These are phyloP conservation scores for Daldinia eschscholtzii DNA, from an alignment of 2,329 filamentous ascomycete genomes.

Conservation along the genomic window DNA sequence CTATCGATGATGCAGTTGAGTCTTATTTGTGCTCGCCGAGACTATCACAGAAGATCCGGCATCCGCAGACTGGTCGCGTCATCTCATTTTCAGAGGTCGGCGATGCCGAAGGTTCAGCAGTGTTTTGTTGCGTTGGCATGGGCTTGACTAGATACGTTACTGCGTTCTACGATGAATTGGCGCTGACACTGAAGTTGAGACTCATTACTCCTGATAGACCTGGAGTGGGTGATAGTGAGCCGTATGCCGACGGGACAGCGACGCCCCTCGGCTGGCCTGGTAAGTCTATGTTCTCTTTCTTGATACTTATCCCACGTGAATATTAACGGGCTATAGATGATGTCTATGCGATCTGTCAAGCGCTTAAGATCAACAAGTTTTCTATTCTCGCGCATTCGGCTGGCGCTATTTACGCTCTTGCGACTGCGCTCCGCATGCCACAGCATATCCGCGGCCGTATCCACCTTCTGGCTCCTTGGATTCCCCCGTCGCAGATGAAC, in stretches of 20 bases:
- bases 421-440: conserved; percentile 93
- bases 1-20: conserved; percentile 88
- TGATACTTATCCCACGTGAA: not conserved
- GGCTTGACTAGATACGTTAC: conserved; percentile 95
- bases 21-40: conserved; percentile 86
- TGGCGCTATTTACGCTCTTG: conserved; percentile 96
- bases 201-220: conserved; percentile 95
- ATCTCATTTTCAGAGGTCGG: conserved; percentile 98
- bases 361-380: conserved; percentile 93
- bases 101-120: conserved; percentile 88
- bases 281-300: conserved; percentile 59
- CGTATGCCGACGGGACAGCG: conserved; percentile 83
- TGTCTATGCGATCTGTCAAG: conserved; percentile 92
- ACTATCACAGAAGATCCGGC: conserved; percentile 86
- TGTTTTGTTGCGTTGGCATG: conserved; percentile 98
- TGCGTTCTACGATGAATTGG: conserved; percentile 96
- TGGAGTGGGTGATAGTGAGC: conserved; percentile 91
- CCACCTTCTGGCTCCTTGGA: conserved; percentile 95
- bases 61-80: conserved; percentile 85
- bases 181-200: conserved; percentile 85
- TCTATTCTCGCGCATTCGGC: conserved; percentile 96
- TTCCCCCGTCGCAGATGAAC: conserved; percentile 93
- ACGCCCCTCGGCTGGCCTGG: conserved; percentile 95
- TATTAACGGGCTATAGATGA: conserved; percentile 68
- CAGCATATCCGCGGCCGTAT: conserved; percentile 95